Evolutionary conservation across 192 early-diverging fungal genomes (phyloP), one percentile per base, ranked within the genome.

Genomic region (Linnemannia schmuckeri): DNA sequence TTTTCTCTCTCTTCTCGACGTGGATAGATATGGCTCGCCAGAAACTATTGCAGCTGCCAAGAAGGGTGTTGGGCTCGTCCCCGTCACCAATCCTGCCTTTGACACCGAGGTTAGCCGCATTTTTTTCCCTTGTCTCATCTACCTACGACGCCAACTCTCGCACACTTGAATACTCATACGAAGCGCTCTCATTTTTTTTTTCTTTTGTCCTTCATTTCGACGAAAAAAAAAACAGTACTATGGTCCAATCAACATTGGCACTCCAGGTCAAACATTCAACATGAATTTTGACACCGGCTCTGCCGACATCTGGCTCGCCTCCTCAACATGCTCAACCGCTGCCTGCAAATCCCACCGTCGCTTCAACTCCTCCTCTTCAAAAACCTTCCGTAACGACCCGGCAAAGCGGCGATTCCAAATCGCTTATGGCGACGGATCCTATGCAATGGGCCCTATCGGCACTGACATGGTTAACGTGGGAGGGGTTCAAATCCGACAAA

Each of bases 211-310:
- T 1, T 49, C 47, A 17, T 49, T 49, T n/a, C 41, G 41, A 17
- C 47, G 0, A 22, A 73, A 77, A 69, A 90, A 92, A 42, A 20
- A 79, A 49, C 86, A 92, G 89, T 93, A 93, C 72, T 93, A 92
- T 75, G 91, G 89, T 72, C 81, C 86, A 47, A 89, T 92, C 35
- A 89, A 84, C 6, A 80, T 92, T 47, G 92, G 92, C n/a, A 86
- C 92, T 13, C 92, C 92, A n/a, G 91, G 89, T 6, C 91, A 93
- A 68, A 88, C 85, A 15, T 92, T 93, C 75, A 91, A 91, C 76
- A 85, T 93, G 44, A 88, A 92, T 70, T 88, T 93, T n/a, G 92
- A 93, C 82, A 93, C 92, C 7, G 92, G 92, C 35, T 93, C 92
- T 2, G 88, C 90, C 38, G 92, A 93, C 76, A 86, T 92, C 40